Base-by-base conservation (phyloP, 108 stramenopile species). In the Seminavis robusta region DNA sequence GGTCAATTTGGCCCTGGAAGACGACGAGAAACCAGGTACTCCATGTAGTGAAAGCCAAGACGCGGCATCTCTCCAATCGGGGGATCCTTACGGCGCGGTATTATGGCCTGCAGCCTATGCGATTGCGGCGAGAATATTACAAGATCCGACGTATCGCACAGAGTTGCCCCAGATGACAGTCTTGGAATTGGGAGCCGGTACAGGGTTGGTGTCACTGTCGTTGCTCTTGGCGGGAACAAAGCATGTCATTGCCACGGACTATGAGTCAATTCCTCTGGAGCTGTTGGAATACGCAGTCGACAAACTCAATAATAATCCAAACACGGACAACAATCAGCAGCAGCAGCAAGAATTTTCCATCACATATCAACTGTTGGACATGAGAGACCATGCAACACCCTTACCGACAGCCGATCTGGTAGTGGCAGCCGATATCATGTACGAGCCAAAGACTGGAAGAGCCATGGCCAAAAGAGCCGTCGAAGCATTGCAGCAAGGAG, bases 381-480 rank as follows among this genome's bases (percentile, higher is more conserved):
- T 80, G 49, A 78, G 83, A 47, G 52, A 74, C 52, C 38, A 55
- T 32, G 23, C 11, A 20, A 26, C 24, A 37, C 59, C 75, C 2
- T 39, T 79, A 15, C 75, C 74, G 13, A 17, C 23, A 4, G 56
- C 63, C 33, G 71, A 78, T 38, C 24, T 80, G 15, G 79, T 84
- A 9, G 63, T 73, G 13, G 79, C 79, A 10, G 83, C 83, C 1
- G 83, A 84, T 65, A 66, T 84, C 23, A 71, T 84, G 73, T 84
- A 84, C 55, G 83, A 80, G 48, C 76, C 77, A 33, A 63, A 59
- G 33, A 84, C 83, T n/a, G 83, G 83, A 15, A 52, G 36, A 13
- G 79, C 79, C 28, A 54, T 75, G 65, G 83, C 83, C 2, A 47
- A 56, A 42, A 75, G 79, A 13, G 59, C 58, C 0, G 56, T 76